Base-by-base conservation (phyloP, 495 filamentous ascomycete species). In the Aspergillus haitiensis region DNA sequence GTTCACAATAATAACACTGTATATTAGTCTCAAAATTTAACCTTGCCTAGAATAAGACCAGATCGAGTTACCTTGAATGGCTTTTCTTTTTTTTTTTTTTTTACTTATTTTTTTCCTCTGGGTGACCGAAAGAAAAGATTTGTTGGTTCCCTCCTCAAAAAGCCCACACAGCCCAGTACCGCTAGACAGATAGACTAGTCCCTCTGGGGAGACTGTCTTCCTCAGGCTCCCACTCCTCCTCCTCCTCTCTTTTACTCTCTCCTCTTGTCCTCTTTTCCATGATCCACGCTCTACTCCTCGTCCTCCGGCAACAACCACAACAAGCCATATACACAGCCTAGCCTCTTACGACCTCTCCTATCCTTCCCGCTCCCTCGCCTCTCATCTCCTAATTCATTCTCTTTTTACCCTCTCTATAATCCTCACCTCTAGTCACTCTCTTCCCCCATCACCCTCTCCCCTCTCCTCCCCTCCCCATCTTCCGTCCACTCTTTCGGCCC, bases 251-350 rank as follows among this genome's bases (percentile, higher is more conserved):
- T 58, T 45, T 63, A 34, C 15, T 3, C 50, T 56, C 51, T 44
- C 36, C 55, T 59, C 59, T 58, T 39, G 54, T 46, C 64, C 62
- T 56, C 64, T 56, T 61, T 63, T 62, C 37, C 61, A 60, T 50
- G 57, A 33, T 59, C 63, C 50, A 52, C 35, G 36, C 48, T 52
- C 45, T 15, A 31, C 47, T 58, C 37, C 52, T n/a, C n/a, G n/a
- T n/a, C n/a, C n/a, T n/a, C 21, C 21, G 1, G 3, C 55, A 56
- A 42, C 49, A 49, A 59, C 51, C 55, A 56, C 57, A 50, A 35
- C 56, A 42, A 27, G 42, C 31, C 34, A 49, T 44, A 49, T 44
- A 56, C 47, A 47, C 52, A 53, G 7, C n/a, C 40, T 35, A 34
- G n/a, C 16, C n/a, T 55, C 32, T 21, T 35, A 47, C 34, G 10